Evolutionary conservation across 2,329 filamentous ascomycete species (phyloP).

Genomic region (Hypoxylon sp.): DNA sequence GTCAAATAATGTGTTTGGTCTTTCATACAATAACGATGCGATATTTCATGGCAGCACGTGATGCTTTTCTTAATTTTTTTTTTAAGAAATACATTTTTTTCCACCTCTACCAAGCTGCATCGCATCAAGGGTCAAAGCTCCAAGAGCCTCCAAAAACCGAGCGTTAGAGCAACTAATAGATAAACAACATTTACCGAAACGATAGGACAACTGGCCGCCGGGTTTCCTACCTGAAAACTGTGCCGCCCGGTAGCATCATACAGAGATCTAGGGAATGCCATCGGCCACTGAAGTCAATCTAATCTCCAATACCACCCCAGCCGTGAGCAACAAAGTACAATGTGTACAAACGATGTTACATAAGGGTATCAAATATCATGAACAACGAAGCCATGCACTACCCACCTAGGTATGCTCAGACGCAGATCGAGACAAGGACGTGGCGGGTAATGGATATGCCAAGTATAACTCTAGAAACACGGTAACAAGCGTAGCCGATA

Average conservation of each 20-base stretch:
- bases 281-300: constrained; percentile 12
- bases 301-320: constrained; percentile 15
- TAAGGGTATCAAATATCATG: constrained; percentile 12
- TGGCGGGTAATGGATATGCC: neutral
- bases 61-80: neutral
- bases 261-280: constrained; percentile 27
- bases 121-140: constrained; percentile 18
- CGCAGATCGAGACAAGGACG: neutral
- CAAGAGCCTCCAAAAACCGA: constrained; percentile 8
- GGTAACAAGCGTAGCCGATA: neutral
- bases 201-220: constrained; percentile 31
- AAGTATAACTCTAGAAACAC: constrained; percentile 13
- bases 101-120: neutral
- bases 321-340: constrained; percentile 4
- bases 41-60: constrained; percentile 13
- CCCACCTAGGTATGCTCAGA: neutral
- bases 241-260: constrained; percentile 29
- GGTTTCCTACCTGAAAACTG: constrained; percentile 38
- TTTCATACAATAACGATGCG: constrained; percentile 6
- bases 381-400: constrained; percentile 8
- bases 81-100: neutral
- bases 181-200: constrained; percentile 24
- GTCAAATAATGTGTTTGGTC: constrained; percentile 32
- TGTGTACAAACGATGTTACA: constrained; percentile 3
- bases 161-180: constrained; percentile 19